Evolutionary conservation across 768 basidiomycete genomes (phyloP), one percentile per base, ranked within the genome.

Genomic region (Artomyces pyxidatus): DNA sequence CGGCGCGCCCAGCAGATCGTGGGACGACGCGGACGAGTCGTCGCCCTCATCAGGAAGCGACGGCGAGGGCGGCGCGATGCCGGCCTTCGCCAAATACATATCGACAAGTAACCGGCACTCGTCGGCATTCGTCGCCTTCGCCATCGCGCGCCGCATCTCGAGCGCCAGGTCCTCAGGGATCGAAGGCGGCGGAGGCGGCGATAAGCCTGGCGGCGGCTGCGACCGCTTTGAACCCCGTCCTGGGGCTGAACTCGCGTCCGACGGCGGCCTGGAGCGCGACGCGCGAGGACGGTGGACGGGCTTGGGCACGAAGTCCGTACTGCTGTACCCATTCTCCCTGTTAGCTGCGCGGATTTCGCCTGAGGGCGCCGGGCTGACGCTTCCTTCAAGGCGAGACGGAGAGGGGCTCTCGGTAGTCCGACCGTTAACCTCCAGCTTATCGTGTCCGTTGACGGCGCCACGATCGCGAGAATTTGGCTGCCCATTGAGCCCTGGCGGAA

Each of bases 41-140:
- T 35, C 10, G 12, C 35, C 29, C 30, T 32, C 12, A 11, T 27
- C 43, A 25, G 17, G 16, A 17, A 29, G 17, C 17, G 17, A n/a
- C 3, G 35, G 45, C 4, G 45, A 22, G 21, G 45, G 45, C 35
- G 23, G 32, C 42, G 22, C 16, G 26, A 55, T 35, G 44, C 56
- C 56, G 2, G 49, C 56, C 8, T 47, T 45, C 11, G 79, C 73
- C 50, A 95, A 69, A 67, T 88, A 85, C 71, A 90, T 86, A 54
- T 89, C 84, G 25, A 91, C 73, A 49, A 94, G 80, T 37, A 93
- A 70, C 44, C 87, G 85, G 61, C 90, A 92, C 68, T 95, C 92
- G 51, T 84, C 81, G 40, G 77, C 85, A 37, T 74, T 80, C 1
- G 84, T 83, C 12, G 91, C 89, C 43, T 68, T 76, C 8, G 75